Conservation (phyloP, 163 green algal species). For the Chlamydomonas reinhardtii region DNA sequence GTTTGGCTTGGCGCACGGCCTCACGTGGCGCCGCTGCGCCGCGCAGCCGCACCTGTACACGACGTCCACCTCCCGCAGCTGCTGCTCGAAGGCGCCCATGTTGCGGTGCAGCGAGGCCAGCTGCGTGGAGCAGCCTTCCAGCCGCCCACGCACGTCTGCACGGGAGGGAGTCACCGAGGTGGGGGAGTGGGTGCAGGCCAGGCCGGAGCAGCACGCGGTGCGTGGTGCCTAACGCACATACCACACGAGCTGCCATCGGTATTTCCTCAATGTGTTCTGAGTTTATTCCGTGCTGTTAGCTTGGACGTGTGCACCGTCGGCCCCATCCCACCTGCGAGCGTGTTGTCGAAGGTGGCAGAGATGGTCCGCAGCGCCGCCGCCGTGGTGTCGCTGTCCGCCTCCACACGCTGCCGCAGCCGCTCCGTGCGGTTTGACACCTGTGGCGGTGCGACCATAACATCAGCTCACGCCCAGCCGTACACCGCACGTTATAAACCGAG, state of each 20-base stretch:
- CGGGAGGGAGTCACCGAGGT: background rate
- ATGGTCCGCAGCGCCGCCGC: slow-evolving; percentile 54
- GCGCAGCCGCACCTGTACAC: background rate
- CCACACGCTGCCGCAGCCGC: slow-evolving; percentile 54
- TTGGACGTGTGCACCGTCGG: too few relatives aligned
- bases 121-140: slow-evolving; percentile 41
- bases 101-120: slow-evolving; percentile 41
- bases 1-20: too few relatives aligned
- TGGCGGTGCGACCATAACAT: background rate
- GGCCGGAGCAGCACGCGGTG: too few relatives aligned
- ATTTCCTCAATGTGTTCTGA: too few relatives aligned
- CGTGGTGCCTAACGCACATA: too few relatives aligned
- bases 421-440: slow-evolving; percentile 50
- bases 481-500: too few relatives aligned
- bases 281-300: too few relatives aligned
- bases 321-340: slow-evolving; percentile 23
- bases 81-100: slow-evolving; percentile 26
- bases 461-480: too few relatives aligned
- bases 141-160: slow-evolving; percentile 42
- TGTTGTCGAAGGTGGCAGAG: slow-evolving; percentile 51
- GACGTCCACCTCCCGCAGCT: slow-evolving; percentile 35
- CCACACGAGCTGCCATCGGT: too few relatives aligned
- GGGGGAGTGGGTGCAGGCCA: background rate
- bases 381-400: slow-evolving; percentile 58
- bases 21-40: too few relatives aligned